phyloP scores from a whole-genome alignment of 2,329 filamentous ascomycete genomes.

The Scopulariopsis brevicaulis region DNA sequence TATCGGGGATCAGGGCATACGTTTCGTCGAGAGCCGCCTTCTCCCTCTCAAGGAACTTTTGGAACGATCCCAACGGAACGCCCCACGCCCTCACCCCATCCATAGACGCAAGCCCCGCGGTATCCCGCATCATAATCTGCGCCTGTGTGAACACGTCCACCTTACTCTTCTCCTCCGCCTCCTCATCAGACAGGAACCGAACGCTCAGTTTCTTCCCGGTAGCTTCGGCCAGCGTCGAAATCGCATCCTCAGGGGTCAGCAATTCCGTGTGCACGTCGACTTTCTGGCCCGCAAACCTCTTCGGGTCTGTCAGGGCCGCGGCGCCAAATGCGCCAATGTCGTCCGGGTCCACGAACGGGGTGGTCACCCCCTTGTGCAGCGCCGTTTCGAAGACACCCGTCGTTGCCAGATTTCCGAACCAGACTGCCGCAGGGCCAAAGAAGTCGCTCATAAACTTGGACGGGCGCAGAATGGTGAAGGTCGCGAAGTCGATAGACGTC shows the following conservation, averaged over 20 bases:
- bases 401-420: conserved; percentile 26
- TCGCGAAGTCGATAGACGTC: conserved; percentile 20
- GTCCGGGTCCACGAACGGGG: conserved; percentile 31
- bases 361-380: conserved; percentile 16
- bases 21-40: conserved; percentile 17
- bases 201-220: conserved; percentile 22
- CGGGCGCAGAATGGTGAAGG: conserved; percentile 37
- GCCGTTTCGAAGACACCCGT: conserved; percentile 25
- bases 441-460: conserved; percentile 41
- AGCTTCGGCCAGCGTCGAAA: conserved; percentile 21
- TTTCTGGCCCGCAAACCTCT: conserved; percentile 24
- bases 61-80: conserved; percentile 28
- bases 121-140: conserved; percentile 22
- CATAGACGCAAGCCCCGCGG: conserved; percentile 22
- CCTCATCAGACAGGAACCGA: conserved; percentile 25
- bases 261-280: conserved; percentile 29
- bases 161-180: conserved; percentile 20
- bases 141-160: conserved; percentile 24
- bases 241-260: conserved; percentile 20
- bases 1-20: conserved; percentile 10
- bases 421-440: conserved; percentile 24
- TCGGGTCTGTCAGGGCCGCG: conserved; percentile 28
- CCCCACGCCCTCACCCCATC: conserved; percentile 22
- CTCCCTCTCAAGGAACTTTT: conserved; percentile 29
- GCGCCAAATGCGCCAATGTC: conserved; percentile 34